Percentiles rank a stretch among this genome's conserved stretches.
Conservation (phyloP, 2,329 filamentous ascomycete genomes). For the Dothistroma septosporum region DNA sequence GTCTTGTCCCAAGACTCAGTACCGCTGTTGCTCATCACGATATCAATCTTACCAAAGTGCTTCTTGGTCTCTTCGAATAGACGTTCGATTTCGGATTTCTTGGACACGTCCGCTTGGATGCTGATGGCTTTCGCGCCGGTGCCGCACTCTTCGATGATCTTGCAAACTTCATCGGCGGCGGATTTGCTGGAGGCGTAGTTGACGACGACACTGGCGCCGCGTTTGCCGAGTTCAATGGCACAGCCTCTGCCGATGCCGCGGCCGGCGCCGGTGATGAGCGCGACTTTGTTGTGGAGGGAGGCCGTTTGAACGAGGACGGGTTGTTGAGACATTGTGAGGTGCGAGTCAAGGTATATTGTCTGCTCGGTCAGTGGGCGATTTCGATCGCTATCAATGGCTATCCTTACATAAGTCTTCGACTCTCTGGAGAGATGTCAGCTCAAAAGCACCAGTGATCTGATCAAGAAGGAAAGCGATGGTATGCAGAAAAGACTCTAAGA, state of each 20-base stretch:
- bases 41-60: constrained; percentile 43
- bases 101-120: constrained; percentile 57
- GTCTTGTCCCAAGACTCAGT: constrained; percentile 66
- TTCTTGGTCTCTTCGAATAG: constrained; percentile 47
- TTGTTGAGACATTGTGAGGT: constrained; percentile 27
- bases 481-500: background rate
- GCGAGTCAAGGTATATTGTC: constrained; percentile 1
- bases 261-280: constrained; percentile 61
- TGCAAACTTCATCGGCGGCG: constrained; percentile 47
- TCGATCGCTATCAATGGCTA: background rate
- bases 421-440: background rate
- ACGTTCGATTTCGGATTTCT: constrained; percentile 55
- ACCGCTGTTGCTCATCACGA: constrained; percentile 54
- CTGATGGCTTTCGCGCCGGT: constrained; percentile 52
- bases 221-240: constrained; percentile 62
- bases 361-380: background rate
- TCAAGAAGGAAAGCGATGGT: background rate
- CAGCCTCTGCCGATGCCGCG: constrained; percentile 65
- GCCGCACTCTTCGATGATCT: constrained; percentile 44
- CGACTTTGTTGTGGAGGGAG: constrained; percentile 50
- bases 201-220: constrained; percentile 61
- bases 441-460: background rate
- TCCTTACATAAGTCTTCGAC: background rate
- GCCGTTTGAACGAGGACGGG: constrained; percentile 44
- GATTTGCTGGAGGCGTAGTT: constrained; percentile 58